Base-by-base conservation (phyloP, 495 filamentous ascomycete genomes). In the Aspergillus egyptiacus region DNA sequence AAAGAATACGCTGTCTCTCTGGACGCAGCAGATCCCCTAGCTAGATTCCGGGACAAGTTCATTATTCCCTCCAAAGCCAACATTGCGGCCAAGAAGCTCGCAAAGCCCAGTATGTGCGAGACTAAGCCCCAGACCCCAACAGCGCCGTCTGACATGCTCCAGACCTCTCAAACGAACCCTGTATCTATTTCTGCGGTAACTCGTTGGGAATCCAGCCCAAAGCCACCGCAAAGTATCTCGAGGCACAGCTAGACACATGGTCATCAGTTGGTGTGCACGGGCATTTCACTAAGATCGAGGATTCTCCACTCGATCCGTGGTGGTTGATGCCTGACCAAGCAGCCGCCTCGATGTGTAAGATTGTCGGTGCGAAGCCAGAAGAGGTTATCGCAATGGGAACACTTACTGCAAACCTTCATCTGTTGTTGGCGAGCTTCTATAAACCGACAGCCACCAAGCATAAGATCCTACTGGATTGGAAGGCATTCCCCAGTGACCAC, bases 351-450 rank as follows among this genome's bases (percentile, higher is more conserved):
- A 91, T 91, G 72, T 80, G 87, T 10, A 82, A 81, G 40, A 77
- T 98, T 53, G 89, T 97, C 3, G 93, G 93, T 4, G 90, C 90
- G 2, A 60, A 72, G 32, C 67, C 77, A 13, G 73, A 74, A 38
- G 93, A 98, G 62, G 89, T 97, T 18, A 89, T 87, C 23, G 79
- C 93, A 13, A 96, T 96, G 93, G 82, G 88, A 59, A 95, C 91
- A 3, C 69, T 98, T 60, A 96, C 93, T 7, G 83, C 81, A 49
- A 97, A 97, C 66, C 71, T 98, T 48, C 93, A 98, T 63, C 59
- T 95, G 3, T 68, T 97, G 50, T 81, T 98, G 74, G 83, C 87
- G 14, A 86, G 87, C 53, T 96, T 97, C 72, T 98, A 96, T 67
- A 78, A 72, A 53, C 93, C 93, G 0, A 82, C 77, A 14, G 76